Percentiles rank a stretch among this genome's conserved stretches.
These are phyloP conservation scores for Curvularia verruculosa DNA, from an alignment of 2,329 filamentous ascomycete genomes.

Conservation along the genomic window DNA sequence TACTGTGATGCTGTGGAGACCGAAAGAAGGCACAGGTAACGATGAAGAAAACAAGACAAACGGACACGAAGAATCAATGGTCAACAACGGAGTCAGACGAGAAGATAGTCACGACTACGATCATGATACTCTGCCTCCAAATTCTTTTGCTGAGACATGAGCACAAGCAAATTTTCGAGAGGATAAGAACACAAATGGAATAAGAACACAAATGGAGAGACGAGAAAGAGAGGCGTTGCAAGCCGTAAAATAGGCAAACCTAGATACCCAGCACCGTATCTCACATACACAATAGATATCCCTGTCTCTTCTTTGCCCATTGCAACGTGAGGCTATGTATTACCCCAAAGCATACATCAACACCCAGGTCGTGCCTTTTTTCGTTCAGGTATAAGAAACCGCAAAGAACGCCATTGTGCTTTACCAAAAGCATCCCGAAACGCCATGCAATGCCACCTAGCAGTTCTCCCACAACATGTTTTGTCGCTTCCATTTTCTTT, in stretches of 20 bases:
- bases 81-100: constrained; percentile 1
- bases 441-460: constrained; percentile 10
- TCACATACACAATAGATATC: constrained; percentile 3
- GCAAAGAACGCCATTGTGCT: neutral
- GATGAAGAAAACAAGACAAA: neutral
- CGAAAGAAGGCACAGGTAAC: neutral
- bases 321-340: neutral
- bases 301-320: neutral
- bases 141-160: constrained; percentile 25
- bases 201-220: neutral
- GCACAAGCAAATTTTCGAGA: neutral
- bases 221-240: neutral
- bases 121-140: constrained; percentile 27
- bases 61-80: neutral
- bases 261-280: constrained; percentile 13
- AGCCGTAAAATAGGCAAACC: neutral
- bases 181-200: neutral
- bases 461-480: neutral
- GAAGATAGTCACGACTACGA: constrained; percentile 25
- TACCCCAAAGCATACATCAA: neutral
- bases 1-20: constrained; percentile 65
- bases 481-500: neutral
- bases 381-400: neutral
- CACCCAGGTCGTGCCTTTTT: neutral
- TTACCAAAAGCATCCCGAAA: constrained; percentile 1